These are phyloP conservation scores for Bisporella sp. DNA, from an alignment of 2,329 filamentous ascomycete genomes.

Conservation along the genomic window DNA sequence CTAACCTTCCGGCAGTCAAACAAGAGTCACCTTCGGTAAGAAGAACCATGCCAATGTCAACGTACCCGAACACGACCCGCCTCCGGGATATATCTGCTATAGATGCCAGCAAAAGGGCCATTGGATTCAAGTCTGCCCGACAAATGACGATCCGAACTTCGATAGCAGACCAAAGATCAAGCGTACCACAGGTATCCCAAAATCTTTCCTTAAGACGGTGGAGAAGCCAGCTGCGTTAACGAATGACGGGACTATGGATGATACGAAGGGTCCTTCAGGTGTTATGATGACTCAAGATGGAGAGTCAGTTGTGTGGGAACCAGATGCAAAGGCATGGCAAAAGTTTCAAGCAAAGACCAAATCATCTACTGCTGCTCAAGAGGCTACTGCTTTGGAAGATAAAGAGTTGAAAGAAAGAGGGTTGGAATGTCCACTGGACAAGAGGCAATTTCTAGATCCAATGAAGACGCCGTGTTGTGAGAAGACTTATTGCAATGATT, in stretches of 20 bases:
- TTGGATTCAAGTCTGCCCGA: slow-evolving; percentile 97
- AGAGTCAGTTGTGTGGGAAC: slow-evolving; percentile 93
- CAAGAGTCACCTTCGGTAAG: slow-evolving; percentile 45
- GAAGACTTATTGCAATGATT: slow-evolving; percentile 98
- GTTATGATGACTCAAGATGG: slow-evolving; percentile 98
- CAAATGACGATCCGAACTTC: slow-evolving; percentile 95
- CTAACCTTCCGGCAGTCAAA: slow-evolving; percentile 43
- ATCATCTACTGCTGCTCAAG: slow-evolving; percentile 74
- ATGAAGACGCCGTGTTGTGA: slow-evolving; percentile 98
- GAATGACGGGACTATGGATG: slow-evolving; percentile 70
- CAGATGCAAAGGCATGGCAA: slow-evolving; percentile 94
- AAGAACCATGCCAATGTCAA: slow-evolving; percentile 45
- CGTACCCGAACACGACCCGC: slow-evolving; percentile 87
- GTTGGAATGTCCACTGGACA: slow-evolving; percentile 91
- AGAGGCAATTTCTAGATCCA: slow-evolving; percentile 96
- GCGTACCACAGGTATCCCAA: slow-evolving; percentile 92
- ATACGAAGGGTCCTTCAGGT: slow-evolving; percentile 73
- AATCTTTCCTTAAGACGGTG: slow-evolving; percentile 90
- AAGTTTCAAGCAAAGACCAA: slow-evolving; percentile 94
- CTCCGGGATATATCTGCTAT: slow-evolving; percentile 92
- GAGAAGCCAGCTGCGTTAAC: slow-evolving; percentile 77
- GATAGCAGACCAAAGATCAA: slow-evolving; percentile 92
- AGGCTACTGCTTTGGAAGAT: slow-evolving; percentile 68
- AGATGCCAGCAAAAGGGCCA: slow-evolving; percentile 97
- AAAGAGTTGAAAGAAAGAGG: slow-evolving; percentile 85